phyloP scores from a whole-genome alignment of 306 rosid species.

The Arachis hypogaea region DNA sequence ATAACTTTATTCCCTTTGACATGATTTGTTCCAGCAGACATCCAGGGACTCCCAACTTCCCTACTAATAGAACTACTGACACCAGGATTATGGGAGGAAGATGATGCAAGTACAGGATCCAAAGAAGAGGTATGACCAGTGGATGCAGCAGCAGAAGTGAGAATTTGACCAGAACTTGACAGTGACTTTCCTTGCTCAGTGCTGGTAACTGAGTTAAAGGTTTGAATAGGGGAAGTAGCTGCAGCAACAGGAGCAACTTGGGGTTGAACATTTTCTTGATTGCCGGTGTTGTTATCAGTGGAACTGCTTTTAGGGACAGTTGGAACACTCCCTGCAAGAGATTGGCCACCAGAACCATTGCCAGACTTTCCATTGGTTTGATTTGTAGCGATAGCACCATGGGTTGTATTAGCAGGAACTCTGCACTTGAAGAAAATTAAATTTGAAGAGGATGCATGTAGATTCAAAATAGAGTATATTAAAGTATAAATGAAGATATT shows the following conservation, averaged over 20 bases:
- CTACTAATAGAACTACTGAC: constrained; percentile 37
- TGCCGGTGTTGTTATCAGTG: constrained; percentile 37
- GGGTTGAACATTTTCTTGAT: constrained; percentile 47
- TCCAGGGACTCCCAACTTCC: constrained; percentile 44
- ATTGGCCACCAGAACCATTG: constrained; percentile 44
- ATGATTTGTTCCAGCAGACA: constrained; percentile 48
- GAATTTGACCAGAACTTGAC: constrained; percentile 45
- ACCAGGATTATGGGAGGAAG: constrained; percentile 37
- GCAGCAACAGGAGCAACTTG: constrained; percentile 44
- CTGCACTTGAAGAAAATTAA: constrained; percentile 42
- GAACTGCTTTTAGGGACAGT: constrained; percentile 42
- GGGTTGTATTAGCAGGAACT: constrained; percentile 50
- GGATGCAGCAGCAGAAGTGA: constrained; percentile 43
- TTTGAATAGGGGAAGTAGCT: constrained; percentile 43
- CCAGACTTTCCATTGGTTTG: constrained; percentile 57
- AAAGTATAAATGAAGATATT: not conserved
- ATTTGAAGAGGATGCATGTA: constrained; percentile 14
- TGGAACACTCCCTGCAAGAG: constrained; percentile 35
- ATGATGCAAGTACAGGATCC: constrained; percentile 52
- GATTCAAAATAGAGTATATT: not conserved
- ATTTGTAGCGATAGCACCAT: constrained; percentile 46
- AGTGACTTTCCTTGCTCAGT: constrained; percentile 44
- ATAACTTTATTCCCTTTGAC: constrained; percentile 39
- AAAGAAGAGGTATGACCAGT: constrained; percentile 44
- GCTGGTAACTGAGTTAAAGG: constrained; percentile 39